phyloP scores from a whole-genome alignment of 73 alveolate genomes.

The Blepharisma japonicum region DNA sequence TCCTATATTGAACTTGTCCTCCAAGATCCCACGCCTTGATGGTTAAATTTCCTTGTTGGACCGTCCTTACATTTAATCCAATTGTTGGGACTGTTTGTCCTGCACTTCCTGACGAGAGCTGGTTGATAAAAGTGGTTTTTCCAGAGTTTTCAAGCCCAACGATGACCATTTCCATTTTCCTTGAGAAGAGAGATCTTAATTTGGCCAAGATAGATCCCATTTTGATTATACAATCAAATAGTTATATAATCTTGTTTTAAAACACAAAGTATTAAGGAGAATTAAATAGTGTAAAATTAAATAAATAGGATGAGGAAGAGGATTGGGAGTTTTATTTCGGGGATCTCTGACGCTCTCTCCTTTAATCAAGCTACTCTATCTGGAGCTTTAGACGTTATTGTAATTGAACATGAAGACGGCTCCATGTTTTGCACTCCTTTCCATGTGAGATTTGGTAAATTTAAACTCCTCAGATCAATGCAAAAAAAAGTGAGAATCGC shows the following conservation, averaged over 20 bases:
- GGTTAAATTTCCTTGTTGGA: constrained; percentile 74
- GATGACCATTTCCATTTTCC: constrained; percentile 75
- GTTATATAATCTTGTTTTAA: too few species aligned
- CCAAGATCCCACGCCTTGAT: constrained; percentile 90
- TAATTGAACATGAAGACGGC: constrained; percentile 81
- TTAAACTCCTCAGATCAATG: constrained; percentile 69
- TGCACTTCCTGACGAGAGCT: constrained; percentile 66
- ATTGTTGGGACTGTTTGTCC: constrained; percentile 84
- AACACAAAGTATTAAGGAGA: too few species aligned
- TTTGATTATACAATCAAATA: neutral
- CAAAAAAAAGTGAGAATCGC: constrained; percentile 72
- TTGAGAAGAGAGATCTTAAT: constrained; percentile 56
- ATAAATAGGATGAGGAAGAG: neutral
- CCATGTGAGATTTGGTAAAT: constrained; percentile 92
- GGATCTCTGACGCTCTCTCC: constrained; percentile 3
- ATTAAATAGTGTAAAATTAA: neutral
- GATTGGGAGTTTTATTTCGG: constrained; percentile 18
- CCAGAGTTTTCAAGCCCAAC: constrained; percentile 89
- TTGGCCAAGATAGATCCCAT: constrained; percentile 77
- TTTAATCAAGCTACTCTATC: constrained; percentile 31
- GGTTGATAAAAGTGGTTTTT: constrained; percentile 77
- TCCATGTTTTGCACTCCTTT: constrained; percentile 79
- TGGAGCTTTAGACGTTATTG: constrained; percentile 95
- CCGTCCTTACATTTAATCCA: constrained; percentile 78
- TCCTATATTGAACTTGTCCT: constrained; percentile 84